phyloP scores from a whole-genome alignment of 805 yeast species.

The Wickerhamiella dianesei region DNA sequence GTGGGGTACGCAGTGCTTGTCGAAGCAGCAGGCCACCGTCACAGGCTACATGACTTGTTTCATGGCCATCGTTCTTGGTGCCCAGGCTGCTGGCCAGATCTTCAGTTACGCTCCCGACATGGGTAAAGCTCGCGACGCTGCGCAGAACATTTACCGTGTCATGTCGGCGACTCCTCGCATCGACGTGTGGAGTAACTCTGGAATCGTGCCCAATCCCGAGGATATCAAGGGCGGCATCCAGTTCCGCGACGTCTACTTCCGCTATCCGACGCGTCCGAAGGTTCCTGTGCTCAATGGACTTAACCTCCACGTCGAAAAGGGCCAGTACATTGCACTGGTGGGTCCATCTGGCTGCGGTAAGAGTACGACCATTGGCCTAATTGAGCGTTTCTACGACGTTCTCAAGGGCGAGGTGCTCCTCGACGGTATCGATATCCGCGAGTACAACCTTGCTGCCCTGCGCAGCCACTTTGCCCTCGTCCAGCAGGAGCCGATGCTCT shows the following conservation, averaged over 20 bases:
- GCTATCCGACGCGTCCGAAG: conserved; percentile 49
- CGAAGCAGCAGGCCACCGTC: conserved; percentile 21
- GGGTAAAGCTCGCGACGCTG: conserved; percentile 30
- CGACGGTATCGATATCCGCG: conserved; percentile 38
- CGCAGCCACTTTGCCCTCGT: conserved; percentile 44
- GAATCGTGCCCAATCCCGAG: conserved; percentile 21
- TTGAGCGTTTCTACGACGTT: conserved; percentile 39
- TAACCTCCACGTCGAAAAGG: conserved; percentile 34
- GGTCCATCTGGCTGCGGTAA: conserved; percentile 55
- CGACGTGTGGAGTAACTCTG: conserved; percentile 24
- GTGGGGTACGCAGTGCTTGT: conserved; percentile 30
- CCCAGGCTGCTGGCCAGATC: conserved; percentile 31
- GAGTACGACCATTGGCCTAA: conserved; percentile 41
- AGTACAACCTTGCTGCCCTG: conserved; percentile 36
- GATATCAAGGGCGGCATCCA: conserved; percentile 36
- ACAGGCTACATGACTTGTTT: conserved; percentile 29
- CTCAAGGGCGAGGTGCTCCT: conserved; percentile 35
- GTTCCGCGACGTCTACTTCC: conserved; percentile 45
- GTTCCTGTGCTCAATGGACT: conserved; percentile 40
- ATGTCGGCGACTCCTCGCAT: conserved; percentile 25
- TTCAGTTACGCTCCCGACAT: conserved; percentile 32
- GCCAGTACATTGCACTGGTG: conserved; percentile 50
- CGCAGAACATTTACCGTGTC: conserved; percentile 24
- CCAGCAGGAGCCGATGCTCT: conserved; percentile 48
- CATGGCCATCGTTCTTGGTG: conserved; percentile 29